Evolutionary conservation across 139 green algal genomes (phyloP).

Genomic region (Tetradesmus obliquus): DNA sequence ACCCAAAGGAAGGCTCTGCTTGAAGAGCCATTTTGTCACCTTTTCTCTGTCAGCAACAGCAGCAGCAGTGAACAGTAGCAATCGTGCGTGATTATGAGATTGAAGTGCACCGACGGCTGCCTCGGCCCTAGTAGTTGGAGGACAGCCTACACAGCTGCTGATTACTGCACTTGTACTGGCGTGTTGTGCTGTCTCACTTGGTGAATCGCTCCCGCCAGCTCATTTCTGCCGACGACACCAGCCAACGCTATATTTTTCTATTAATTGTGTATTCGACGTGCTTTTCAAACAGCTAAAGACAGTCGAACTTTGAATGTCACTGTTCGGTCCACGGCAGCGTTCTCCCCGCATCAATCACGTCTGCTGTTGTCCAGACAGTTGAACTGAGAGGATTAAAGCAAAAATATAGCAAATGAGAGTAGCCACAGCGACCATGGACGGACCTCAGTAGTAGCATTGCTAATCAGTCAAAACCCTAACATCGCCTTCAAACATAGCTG

Average conservation of each 20-base stretch:
- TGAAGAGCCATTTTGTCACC: constrained; percentile 61
- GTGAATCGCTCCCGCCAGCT: constrained; percentile 35
- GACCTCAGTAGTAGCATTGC: background rate
- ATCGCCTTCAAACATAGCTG: background rate
- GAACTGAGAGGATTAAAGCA: no score
- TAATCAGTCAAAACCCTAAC: background rate
- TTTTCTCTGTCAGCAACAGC: constrained; percentile 28
- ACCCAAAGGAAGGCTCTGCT: constrained; percentile 70
- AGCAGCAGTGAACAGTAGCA: background rate
- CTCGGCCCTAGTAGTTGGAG: no score
- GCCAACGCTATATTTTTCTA: background rate
- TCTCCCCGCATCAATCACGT: background rate
- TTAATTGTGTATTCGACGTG: background rate
- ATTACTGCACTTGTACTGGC: background rate
- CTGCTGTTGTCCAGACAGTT: background rate
- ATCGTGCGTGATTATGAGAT: no score
- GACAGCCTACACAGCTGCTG: background rate
- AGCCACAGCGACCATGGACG: background rate
- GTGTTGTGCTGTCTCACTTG: background rate
- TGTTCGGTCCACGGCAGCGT: background rate
- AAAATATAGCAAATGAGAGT: no score
- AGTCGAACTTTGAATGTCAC: background rate
- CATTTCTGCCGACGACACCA: background rate
- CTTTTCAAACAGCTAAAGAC: background rate
- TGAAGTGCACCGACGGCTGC: no score